A percentile compares a stretch with the other conserved stretches of the same genome.
phyloP scores from a whole-genome alignment of 2,329 filamentous ascomycete species.

The Diaporthe longicolla region DNA sequence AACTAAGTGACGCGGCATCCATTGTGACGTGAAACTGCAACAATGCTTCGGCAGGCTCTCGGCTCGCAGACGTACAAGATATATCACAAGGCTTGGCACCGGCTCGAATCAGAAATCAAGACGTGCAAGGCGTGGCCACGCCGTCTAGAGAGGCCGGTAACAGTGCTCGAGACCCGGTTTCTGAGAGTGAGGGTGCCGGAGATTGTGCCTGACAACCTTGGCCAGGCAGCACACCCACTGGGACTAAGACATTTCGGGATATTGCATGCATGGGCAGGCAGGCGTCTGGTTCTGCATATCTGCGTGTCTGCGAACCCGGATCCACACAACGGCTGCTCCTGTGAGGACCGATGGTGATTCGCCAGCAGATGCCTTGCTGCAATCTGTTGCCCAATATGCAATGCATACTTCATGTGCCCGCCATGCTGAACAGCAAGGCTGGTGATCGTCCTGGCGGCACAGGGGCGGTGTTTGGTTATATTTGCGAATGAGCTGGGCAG shows the following conservation, averaged over 20 bases:
- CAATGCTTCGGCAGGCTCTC: background rate
- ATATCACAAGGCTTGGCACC: background rate
- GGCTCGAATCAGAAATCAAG: too few species aligned
- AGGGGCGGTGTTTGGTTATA: background rate
- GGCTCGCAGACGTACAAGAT: background rate
- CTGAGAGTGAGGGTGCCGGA: background rate
- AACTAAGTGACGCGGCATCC: slow-evolving; percentile 30
- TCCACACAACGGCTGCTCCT: background rate
- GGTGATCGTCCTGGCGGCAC: background rate
- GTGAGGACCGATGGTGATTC: background rate
- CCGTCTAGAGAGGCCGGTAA: background rate
- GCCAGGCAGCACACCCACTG: background rate
- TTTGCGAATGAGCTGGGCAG: background rate
- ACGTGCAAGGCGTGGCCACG: background rate
- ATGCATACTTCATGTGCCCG: background rate
- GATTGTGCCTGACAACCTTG: background rate
- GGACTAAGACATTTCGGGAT: background rate
- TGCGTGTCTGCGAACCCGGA: too few species aligned
- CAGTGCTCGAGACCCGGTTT: background rate
- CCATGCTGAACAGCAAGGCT: background rate
- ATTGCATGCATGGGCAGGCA: background rate
- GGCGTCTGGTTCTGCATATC: too few species aligned
- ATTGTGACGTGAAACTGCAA: background rate
- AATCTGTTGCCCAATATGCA: background rate
- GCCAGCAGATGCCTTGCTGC: background rate